Evolutionary conservation across 306 rosid species (phyloP).

Genomic region (Lagenaria siceraria): DNA sequence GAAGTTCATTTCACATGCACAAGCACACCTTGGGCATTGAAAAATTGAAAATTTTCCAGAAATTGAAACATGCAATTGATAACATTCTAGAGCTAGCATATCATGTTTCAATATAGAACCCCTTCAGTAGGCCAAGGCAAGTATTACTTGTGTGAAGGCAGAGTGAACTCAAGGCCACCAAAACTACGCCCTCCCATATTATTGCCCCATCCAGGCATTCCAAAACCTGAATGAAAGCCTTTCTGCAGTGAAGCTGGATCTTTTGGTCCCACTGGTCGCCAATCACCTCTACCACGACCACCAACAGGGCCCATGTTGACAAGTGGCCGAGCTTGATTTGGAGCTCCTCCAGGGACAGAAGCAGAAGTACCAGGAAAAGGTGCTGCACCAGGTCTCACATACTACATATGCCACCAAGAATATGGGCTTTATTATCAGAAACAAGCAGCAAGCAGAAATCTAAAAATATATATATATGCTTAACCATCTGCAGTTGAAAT

Average conservation of each 20-base stretch:
- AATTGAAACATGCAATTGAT: background rate
- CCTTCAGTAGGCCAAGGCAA: background rate
- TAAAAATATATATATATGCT: too few relatives aligned
- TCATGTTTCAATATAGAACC: background rate
- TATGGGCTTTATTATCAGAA: background rate
- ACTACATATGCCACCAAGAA: conserved; percentile 31
- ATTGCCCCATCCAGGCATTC: conserved; percentile 68
- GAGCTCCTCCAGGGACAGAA: conserved; percentile 61
- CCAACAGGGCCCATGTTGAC: conserved; percentile 39
- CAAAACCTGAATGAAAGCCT: conserved; percentile 70
- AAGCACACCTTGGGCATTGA: background rate
- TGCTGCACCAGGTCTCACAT: conserved; percentile 96
- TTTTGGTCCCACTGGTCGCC: conserved; percentile 85
- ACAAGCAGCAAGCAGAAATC: background rate
- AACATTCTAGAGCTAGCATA: background rate
- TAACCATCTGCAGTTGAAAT: background rate
- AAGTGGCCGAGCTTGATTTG: conserved; percentile 83
- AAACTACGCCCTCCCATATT: conserved; percentile 70
- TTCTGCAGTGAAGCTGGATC: conserved; percentile 48
- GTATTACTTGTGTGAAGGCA: conserved; percentile 94
- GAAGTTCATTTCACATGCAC: background rate
- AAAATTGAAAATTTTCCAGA: background rate
- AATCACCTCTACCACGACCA: conserved; percentile 98
- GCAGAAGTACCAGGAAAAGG: conserved; percentile 50
- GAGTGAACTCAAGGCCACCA: conserved; percentile 91